Evolutionary conservation across 352 stramenopile genomes (phyloP).

Genomic region (Globisporangium lucens): DNA sequence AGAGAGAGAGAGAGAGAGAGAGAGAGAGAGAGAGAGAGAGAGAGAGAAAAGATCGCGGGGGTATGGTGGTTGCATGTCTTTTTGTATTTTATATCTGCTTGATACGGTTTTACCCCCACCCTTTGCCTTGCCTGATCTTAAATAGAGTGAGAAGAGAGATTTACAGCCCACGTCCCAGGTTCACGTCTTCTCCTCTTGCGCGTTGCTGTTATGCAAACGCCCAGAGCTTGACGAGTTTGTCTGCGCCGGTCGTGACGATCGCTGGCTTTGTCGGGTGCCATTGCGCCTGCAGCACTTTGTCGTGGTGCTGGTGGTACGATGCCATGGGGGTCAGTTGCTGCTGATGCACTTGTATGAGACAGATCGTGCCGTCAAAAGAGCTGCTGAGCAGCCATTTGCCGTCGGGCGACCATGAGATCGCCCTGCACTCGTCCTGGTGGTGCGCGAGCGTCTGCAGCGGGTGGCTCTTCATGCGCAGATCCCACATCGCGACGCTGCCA

Average conservation of each 20-base stretch:
- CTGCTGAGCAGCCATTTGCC: conserved; percentile 59
- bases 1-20: not conserved
- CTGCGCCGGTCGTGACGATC: conserved; percentile 56
- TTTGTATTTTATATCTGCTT: conserved; percentile 3
- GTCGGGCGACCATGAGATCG: conserved; percentile 54
- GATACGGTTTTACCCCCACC: conserved; percentile 1
- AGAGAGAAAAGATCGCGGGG: not conserved
- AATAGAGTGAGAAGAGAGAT: not conserved
- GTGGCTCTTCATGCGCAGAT: conserved; percentile 33
- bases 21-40: not conserved
- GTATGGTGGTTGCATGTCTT: not conserved
- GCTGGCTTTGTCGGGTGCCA: conserved; percentile 60
- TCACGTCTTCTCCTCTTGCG: not conserved
- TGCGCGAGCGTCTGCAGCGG: conserved; percentile 29
- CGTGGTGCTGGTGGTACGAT: conserved; percentile 53
- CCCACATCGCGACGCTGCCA: conserved; percentile 58
- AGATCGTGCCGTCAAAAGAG: conserved; percentile 62
- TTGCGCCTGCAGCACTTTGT: conserved; percentile 63
- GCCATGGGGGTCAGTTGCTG: conserved; percentile 31
- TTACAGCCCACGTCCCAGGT: not conserved
- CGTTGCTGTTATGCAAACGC: conserved; percentile 22
- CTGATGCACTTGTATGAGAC: conserved; percentile 22
- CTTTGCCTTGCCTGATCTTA: not conserved
- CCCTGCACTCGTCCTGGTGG: conserved; percentile 60
- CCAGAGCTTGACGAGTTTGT: conserved; percentile 73